phyloP scores from a whole-genome alignment of 768 basidiomycete genomes.

The Aureoboletus auriporus region DNA sequence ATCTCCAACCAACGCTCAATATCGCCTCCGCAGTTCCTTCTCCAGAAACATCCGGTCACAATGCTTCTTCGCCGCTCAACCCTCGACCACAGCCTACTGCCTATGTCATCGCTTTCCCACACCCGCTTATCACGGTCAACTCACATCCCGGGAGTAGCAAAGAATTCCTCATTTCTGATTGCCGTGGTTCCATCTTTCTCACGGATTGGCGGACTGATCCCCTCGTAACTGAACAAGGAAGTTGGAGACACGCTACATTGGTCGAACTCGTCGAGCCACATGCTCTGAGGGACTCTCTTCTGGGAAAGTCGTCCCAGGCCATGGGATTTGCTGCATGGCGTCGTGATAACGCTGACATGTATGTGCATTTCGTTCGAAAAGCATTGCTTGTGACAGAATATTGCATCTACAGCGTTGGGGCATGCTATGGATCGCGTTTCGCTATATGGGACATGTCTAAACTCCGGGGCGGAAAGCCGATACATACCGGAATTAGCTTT shows the following conservation, averaged over 20 bases:
- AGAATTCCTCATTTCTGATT: constrained; percentile 77
- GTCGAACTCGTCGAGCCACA: constrained; percentile 72
- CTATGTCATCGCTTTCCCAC: constrained; percentile 68
- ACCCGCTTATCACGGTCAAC: constrained; percentile 65
- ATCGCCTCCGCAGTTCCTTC: constrained; percentile 36
- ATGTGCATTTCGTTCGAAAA: constrained; percentile 25
- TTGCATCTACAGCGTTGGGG: constrained; percentile 55
- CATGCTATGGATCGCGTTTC: constrained; percentile 67
- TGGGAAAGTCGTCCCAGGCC: constrained; percentile 44
- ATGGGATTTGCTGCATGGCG: constrained; percentile 69
- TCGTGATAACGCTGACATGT: constrained; percentile 69
- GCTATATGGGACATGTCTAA: constrained; percentile 74
- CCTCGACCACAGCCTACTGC: constrained; percentile 68
- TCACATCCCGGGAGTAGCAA: constrained; percentile 72
- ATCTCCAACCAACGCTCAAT: constrained; percentile 58
- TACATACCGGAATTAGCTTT: constrained; percentile 56
- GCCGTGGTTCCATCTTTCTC: constrained; percentile 66
- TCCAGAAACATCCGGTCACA: constrained; percentile 29
- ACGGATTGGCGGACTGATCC: constrained; percentile 84
- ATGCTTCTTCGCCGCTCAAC: constrained; percentile 26
- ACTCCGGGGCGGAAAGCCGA: constrained; percentile 71
- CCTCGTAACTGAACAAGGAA: constrained; percentile 43
- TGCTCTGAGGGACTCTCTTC: constrained; percentile 49
- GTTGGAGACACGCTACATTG: constrained; percentile 59
- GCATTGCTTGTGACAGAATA: background rate